These are phyloP conservation scores for Asclepias syriaca DNA, from an alignment of 257 asterid species.

Conservation along the genomic window DNA sequence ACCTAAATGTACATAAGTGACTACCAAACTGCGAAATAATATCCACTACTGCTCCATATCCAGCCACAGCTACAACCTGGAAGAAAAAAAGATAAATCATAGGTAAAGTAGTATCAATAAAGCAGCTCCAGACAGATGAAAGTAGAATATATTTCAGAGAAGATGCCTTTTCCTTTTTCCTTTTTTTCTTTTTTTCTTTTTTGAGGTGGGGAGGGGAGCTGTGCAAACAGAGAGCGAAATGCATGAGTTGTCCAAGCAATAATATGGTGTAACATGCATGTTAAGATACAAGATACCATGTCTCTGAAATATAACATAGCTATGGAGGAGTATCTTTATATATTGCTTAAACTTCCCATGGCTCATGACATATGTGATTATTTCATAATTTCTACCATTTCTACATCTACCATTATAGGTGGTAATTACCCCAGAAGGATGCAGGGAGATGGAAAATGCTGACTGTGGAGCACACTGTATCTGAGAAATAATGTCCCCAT, in stretches of 20 bases:
- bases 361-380: neutral
- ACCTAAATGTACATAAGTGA: conserved; percentile 77
- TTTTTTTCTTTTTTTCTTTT: too few relatives aligned
- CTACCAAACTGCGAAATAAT: conserved; percentile 89
- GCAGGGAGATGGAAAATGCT: conserved; percentile 64
- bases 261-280: neutral
- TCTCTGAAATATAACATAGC: neutral
- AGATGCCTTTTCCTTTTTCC: neutral
- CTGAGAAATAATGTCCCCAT: conserved; percentile 70
- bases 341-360: neutral
- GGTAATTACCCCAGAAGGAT: conserved; percentile 77
- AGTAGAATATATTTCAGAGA: neutral
- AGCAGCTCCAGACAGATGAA: neutral
- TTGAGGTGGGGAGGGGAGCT: neutral
- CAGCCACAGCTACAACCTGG: conserved; percentile 80
- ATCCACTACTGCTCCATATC: conserved; percentile 94
- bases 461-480: conserved; percentile 87
- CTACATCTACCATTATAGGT: neutral
- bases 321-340: neutral
- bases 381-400: neutral
- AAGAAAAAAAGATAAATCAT: neutral
- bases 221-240: neutral
- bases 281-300: neutral
- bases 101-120: neutral
- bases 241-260: neutral